Evolutionary conservation across 805 yeast genomes (phyloP).

Genomic region (Kluyveromyces lactis): DNA sequence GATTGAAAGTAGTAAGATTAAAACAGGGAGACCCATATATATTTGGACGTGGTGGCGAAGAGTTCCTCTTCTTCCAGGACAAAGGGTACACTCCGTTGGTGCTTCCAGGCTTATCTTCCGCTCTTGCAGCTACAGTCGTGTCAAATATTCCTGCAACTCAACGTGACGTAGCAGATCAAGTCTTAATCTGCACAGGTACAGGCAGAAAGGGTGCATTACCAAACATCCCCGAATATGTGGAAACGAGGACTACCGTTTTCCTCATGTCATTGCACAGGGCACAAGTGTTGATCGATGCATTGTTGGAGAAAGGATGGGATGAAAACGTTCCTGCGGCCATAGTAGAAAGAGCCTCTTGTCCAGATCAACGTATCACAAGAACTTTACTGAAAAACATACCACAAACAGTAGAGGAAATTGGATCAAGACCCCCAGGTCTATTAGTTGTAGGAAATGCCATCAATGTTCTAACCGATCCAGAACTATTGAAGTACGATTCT

Average conservation of each 20-base stretch:
- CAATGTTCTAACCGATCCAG: constrained; percentile 32
- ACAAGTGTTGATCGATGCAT: constrained; percentile 39
- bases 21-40: constrained; percentile 97
- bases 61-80: constrained; percentile 54
- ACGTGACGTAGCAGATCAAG: constrained; percentile 86
- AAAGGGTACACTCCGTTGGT: constrained; percentile 69
- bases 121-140: constrained; percentile 77
- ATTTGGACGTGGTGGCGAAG: constrained; percentile 96
- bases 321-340: constrained; percentile 68
- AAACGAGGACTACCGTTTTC: constrained; percentile 73
- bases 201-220: constrained; percentile 84
- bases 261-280: constrained; percentile 83
- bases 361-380: constrained; percentile 80
- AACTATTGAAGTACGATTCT: constrained; percentile 19
- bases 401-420: constrained; percentile 64
- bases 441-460: constrained; percentile 78
- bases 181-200: constrained; percentile 88
- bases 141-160: constrained; percentile 88
- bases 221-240: constrained; percentile 61
- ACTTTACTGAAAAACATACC: constrained; percentile 61
- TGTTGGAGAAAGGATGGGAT: constrained; percentile 58
- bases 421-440: constrained; percentile 90
- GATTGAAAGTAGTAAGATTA: constrained; percentile 74
- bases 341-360: constrained; percentile 86
- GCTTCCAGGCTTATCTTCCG: constrained; percentile 83